phyloP scores from a whole-genome alignment of 129 eudicot species.

The Centrapalus pauciflorus region DNA sequence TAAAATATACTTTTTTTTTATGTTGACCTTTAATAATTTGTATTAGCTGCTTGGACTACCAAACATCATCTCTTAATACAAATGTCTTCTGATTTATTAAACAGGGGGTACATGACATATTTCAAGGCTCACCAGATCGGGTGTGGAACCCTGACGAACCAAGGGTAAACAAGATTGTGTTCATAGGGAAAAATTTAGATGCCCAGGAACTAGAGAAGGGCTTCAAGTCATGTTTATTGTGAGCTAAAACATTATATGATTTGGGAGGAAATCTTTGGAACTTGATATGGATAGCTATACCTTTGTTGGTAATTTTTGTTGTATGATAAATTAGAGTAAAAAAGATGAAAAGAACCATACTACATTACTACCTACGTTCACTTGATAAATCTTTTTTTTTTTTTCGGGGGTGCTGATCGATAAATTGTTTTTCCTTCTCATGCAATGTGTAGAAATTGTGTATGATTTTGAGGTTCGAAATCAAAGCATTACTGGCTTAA shows the following conservation, averaged over 20 bases:
- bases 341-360: background rate
- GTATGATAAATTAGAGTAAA: conserved; percentile 22
- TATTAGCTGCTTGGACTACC: background rate
- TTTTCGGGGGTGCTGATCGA: background rate
- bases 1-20: too few relatives aligned
- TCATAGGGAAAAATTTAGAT: conserved; percentile 88
- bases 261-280: conserved; percentile 1
- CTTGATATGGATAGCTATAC: conserved; percentile 15
- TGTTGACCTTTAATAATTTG: too few relatives aligned
- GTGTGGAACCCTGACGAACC: conserved; percentile 74
- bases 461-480: too few relatives aligned
- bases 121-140: conserved; percentile 97
- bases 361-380: background rate
- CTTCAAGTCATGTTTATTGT: conserved; percentile 68
- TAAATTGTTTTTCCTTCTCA: too few relatives aligned
- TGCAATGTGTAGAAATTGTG: too few relatives aligned
- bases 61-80: background rate
- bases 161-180: conserved; percentile 83
- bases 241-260: conserved; percentile 9
- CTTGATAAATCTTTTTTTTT: background rate
- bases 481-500: too few relatives aligned
- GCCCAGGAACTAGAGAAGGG: conserved; percentile 71
- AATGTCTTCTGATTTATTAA: background rate
- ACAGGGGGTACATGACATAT: conserved; percentile 98
- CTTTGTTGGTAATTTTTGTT: conserved; percentile 18